Evolutionary conservation across 352 stramenopile species (phyloP).

Genomic region (Elongisporangium senticosum): DNA sequence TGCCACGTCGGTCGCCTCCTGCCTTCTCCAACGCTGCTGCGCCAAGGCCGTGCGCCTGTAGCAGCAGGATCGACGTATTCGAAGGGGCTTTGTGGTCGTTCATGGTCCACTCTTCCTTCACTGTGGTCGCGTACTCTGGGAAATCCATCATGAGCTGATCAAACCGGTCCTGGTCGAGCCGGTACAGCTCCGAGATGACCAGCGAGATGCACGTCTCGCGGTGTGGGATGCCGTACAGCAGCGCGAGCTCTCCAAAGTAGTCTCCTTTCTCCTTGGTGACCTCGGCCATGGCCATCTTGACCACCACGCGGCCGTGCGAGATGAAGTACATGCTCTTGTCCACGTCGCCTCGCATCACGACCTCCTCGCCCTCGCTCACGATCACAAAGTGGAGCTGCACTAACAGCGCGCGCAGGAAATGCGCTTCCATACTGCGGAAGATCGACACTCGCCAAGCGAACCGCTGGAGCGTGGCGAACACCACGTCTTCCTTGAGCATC

Average conservation of each 20-base stretch:
- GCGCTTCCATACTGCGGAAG: constrained; percentile 46
- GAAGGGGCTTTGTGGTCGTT: constrained; percentile 11
- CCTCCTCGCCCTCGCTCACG: constrained; percentile 56
- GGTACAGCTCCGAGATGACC: constrained; percentile 55
- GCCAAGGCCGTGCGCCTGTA: neutral
- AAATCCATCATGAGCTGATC: constrained; percentile 60
- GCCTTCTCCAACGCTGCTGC: neutral
- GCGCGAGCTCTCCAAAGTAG: constrained; percentile 52
- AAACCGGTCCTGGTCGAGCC: constrained; percentile 53
- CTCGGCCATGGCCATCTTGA: constrained; percentile 48
- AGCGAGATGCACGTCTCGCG: constrained; percentile 63
- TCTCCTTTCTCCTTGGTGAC: constrained; percentile 44
- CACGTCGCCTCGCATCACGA: constrained; percentile 69
- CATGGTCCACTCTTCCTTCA: constrained; percentile 51
- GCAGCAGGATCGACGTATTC: neutral
- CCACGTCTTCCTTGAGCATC: constrained; percentile 52
- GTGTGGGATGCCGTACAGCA: constrained; percentile 55
- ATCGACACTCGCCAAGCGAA: constrained; percentile 48
- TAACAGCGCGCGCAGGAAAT: constrained; percentile 56
- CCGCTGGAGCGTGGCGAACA: constrained; percentile 37
- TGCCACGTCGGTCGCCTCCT: neutral
- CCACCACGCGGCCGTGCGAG: constrained; percentile 41
- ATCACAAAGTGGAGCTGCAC: constrained; percentile 54
- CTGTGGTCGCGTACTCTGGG: constrained; percentile 52
- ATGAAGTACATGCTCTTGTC: constrained; percentile 83